Base-by-base conservation (phyloP, 805 yeast species). In the Candida arabinofermentans region DNA sequence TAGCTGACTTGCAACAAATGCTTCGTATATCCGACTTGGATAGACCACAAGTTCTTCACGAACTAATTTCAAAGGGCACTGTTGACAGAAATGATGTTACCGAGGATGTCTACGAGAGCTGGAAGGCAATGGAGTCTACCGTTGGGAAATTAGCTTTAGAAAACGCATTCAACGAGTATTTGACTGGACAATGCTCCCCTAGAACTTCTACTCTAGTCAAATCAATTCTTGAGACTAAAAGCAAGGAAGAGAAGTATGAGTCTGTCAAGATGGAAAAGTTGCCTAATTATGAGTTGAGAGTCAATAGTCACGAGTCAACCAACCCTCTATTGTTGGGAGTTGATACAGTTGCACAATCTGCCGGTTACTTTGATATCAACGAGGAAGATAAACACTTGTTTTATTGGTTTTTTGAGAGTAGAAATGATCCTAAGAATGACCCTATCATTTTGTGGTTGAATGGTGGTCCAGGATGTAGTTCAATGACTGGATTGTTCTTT, bases 401-500 rank as follows among this genome's bases (percentile, higher is more conserved):
- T 69, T 66, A 60, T 37, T 66, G 93, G 90, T 83, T 82, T 58
- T 89, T 88, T 55, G 96, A 88, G 65, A 82, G 91, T 45, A 79
- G 95, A 71, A 83, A 83, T 61, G 90, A 86, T 63, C 96, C 96
- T n/a, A 67, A 67, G 49, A 85, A 73, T 46, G 96, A 87, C 64
- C 96, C 96, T 1, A 71, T 87, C 31, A 75, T 89, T 38, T 71
- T 91, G 51, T 89, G 96, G 96, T 73, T 88, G 59, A 88, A 88
- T 59, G 96, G 96, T 53, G 96, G 96, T 14, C 96, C 96, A 34
- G 96, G 96, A 4, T 88, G 96, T 66, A 85, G 95, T 13, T 86
- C 95, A 9, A 66, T 86, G 66, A 86, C 95, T 12, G 96, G 96
- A 0, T 72, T 86, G 51, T 83, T 87, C 59, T 86, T 86, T 60